Conservation (phyloP, 2,329 filamentous ascomycete species). For the Emergomyces pasteurianus region DNA sequence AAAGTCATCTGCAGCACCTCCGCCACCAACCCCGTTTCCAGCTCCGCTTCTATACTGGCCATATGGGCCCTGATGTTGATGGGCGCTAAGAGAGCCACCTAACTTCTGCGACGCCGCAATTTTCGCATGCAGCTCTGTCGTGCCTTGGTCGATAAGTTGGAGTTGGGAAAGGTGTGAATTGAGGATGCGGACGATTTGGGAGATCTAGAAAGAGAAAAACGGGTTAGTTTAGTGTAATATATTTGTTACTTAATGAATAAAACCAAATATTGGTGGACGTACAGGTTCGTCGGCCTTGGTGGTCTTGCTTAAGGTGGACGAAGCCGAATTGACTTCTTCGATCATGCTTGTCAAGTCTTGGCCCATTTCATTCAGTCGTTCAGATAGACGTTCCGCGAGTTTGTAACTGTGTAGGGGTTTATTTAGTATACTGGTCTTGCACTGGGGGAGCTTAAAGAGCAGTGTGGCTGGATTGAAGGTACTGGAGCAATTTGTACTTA, state of each 20-base stretch:
- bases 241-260: neutral
- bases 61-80: conserved; percentile 36
- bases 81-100: conserved; percentile 42
- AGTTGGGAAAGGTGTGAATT: conserved; percentile 87
- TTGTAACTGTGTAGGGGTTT: conserved; percentile 48
- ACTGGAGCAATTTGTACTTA: conserved; percentile 34
- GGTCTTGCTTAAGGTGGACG: conserved; percentile 77
- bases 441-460: neutral
- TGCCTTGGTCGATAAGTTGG: conserved; percentile 84
- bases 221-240: conserved; percentile 6
- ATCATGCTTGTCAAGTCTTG: conserved; percentile 93
- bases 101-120: conserved; percentile 72
- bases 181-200: conserved; percentile 88
- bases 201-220: conserved; percentile 47
- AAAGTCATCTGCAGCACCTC: conserved; percentile 69
- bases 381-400: conserved; percentile 82
- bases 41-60: conserved; percentile 8
- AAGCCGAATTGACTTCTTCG: conserved; percentile 91
- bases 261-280: conserved; percentile 30
- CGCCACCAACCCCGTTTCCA: conserved; percentile 29
- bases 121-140: conserved; percentile 68
- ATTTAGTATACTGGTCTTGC: conserved; percentile 1
- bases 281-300: conserved; percentile 80
- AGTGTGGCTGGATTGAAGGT: neutral
- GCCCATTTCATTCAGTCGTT: conserved; percentile 85